Conservation (phyloP, 306 rosid genomes). For the Citrullus amarus region DNA sequence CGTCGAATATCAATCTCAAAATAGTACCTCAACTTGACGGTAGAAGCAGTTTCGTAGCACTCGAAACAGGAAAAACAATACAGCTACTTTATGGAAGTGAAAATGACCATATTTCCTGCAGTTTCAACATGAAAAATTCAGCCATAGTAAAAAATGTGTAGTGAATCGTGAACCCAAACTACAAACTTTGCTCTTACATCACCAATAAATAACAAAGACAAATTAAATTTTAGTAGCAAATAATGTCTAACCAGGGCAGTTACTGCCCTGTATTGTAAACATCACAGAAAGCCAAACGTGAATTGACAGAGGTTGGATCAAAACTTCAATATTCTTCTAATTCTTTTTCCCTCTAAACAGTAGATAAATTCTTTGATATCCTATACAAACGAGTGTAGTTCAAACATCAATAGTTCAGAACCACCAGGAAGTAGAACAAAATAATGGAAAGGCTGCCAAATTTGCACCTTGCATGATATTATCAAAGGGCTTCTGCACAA, state of each 20-base stretch:
- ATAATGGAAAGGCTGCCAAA: neutral
- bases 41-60: neutral
- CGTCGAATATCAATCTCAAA: neutral
- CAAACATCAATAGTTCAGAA: neutral
- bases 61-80: neutral
- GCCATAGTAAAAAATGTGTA: neutral
- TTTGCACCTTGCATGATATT: neutral
- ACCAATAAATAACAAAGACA: neutral
- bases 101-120: neutral
- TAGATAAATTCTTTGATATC: neutral
- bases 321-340: neutral
- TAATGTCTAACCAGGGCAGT: neutral
- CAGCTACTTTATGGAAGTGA: neutral
- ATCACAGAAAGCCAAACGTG: neutral
- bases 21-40: neutral
- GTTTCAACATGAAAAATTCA: neutral
- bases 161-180: neutral
- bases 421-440: neutral
- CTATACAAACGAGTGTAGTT: neutral
- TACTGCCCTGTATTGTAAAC: neutral
- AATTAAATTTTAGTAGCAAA: neutral
- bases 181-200: neutral
- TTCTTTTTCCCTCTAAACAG: neutral
- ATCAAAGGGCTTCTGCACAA: neutral
- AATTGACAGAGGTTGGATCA: neutral